phyloP scores from a whole-genome alignment of 2,329 filamentous ascomycete genomes.

The Xylariales sp. region DNA sequence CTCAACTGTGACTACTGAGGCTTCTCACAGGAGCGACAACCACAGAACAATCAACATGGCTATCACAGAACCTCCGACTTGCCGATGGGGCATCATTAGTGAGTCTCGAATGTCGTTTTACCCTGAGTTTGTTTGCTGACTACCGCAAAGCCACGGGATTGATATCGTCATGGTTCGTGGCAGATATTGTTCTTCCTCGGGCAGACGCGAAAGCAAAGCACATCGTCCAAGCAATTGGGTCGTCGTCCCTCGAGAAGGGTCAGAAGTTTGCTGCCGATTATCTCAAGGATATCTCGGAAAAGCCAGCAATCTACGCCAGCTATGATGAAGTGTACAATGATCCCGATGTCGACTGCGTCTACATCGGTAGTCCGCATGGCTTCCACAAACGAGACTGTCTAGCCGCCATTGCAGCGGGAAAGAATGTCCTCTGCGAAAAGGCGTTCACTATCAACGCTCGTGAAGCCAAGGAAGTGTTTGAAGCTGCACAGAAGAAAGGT shows the following conservation, averaged over 20 bases:
- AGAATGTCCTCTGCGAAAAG: slow-evolving; percentile 43
- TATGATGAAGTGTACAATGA: slow-evolving; percentile 37
- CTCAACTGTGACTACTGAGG: too few species aligned
- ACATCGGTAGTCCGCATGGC: slow-evolving; percentile 40
- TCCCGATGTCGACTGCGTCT: slow-evolving; percentile 38
- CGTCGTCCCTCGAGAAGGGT: slow-evolving; percentile 34
- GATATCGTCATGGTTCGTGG: slow-evolving; percentile 42
- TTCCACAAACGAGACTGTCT: slow-evolving; percentile 40
- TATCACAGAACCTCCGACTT: slow-evolving; percentile 13
- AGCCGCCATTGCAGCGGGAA: slow-evolving; percentile 36
- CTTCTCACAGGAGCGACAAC: too few species aligned
- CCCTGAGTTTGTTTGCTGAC: neutral
- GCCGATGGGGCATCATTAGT: slow-evolving; percentile 31
- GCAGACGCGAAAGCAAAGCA: slow-evolving; percentile 32
- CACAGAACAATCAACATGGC: too few species aligned
- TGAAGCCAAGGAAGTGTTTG: slow-evolving; percentile 35
- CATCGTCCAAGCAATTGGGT: slow-evolving; percentile 37
- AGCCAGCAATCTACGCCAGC: slow-evolving; percentile 31
- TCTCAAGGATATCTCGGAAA: slow-evolving; percentile 14
- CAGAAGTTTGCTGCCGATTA: slow-evolving; percentile 32
- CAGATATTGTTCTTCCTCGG: slow-evolving; percentile 34
- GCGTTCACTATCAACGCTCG: slow-evolving; percentile 35
- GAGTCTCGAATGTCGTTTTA: neutral
- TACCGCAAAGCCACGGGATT: slow-evolving; percentile 28
- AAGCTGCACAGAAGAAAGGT: slow-evolving; percentile 31